Evolutionary conservation across 2,329 filamentous ascomycete species (phyloP).

Genomic region (Nemania sp.): DNA sequence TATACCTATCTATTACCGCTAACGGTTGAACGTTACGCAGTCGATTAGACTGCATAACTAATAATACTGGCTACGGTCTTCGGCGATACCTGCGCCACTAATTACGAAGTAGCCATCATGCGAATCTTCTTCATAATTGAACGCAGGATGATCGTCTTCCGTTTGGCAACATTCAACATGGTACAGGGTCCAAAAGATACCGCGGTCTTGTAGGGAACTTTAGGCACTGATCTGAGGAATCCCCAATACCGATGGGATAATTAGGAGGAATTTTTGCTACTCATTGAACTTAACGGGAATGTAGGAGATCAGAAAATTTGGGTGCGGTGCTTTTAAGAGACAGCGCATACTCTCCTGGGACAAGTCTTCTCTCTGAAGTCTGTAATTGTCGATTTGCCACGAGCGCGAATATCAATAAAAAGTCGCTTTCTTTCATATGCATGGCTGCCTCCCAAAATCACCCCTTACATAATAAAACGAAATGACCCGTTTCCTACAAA

Average conservation of each 20-base stretch:
- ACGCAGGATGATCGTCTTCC: constrained; percentile 18
- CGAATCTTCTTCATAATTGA: constrained; percentile 11
- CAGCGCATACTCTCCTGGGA: constrained; percentile 20
- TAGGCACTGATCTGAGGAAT: constrained; percentile 17
- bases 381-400: constrained; percentile 17
- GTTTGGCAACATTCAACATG: constrained; percentile 26
- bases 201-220: constrained; percentile 29
- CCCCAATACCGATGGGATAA: constrained; percentile 15
- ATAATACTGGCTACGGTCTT: constrained; percentile 9
- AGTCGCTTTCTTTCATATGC: constrained; percentile 33
- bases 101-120: background rate
- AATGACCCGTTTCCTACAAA: constrained; percentile 3
- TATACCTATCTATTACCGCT: constrained; percentile 21
- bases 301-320: constrained; percentile 35
- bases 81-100: background rate
- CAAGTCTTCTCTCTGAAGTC: constrained; percentile 21
- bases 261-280: constrained; percentile 37
- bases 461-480: background rate
- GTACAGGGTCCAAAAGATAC: constrained; percentile 20
- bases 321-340: constrained; percentile 31
- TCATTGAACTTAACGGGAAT: constrained; percentile 35
- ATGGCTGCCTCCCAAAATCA: background rate
- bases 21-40: background rate
- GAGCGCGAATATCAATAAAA: constrained; percentile 34
- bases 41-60: constrained; percentile 4